Evolutionary conservation across 1,284 basidiomycete species (phyloP).

Genomic region (Heterobasidion occidentale): DNA sequence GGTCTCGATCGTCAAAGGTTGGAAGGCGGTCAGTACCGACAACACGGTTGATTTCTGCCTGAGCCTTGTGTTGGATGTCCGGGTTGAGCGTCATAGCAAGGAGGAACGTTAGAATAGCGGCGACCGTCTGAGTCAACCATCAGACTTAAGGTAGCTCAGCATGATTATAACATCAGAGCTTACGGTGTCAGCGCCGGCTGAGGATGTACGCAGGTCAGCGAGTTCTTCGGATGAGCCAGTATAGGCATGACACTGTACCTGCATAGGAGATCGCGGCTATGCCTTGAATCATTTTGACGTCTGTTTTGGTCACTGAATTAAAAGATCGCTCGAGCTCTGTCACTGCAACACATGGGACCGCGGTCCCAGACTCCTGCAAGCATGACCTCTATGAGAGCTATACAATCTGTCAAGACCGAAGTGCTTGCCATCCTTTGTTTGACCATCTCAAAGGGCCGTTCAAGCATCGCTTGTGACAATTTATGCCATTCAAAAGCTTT

Average conservation of each 20-base stretch:
- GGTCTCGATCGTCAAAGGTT: conserved; percentile 1
- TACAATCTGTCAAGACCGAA: background rate
- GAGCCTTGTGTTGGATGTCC: conserved; percentile 3
- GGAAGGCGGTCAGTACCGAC: conserved; percentile 2
- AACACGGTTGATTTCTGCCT: conserved; percentile 3
- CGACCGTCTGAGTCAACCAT: background rate
- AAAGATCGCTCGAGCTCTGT: background rate
- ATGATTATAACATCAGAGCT: conserved; percentile 3
- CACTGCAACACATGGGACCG: background rate
- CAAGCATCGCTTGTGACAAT: background rate
- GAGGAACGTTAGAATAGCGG: background rate
- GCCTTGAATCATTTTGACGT: background rate
- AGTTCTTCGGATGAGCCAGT: background rate
- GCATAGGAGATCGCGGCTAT: background rate
- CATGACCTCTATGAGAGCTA: background rate
- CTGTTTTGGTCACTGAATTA: background rate
- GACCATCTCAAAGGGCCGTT: background rate
- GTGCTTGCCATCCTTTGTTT: background rate
- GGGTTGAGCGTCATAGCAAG: conserved; percentile 5
- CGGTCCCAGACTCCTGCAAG: background rate
- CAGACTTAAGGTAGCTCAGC: background rate
- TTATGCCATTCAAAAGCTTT: background rate
- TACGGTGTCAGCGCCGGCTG: conserved; percentile 17
- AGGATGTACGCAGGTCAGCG: background rate
- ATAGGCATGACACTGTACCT: conserved; percentile 12